Conservation (phyloP, 306 rosid genomes). For the Nissolia schottii region DNA sequence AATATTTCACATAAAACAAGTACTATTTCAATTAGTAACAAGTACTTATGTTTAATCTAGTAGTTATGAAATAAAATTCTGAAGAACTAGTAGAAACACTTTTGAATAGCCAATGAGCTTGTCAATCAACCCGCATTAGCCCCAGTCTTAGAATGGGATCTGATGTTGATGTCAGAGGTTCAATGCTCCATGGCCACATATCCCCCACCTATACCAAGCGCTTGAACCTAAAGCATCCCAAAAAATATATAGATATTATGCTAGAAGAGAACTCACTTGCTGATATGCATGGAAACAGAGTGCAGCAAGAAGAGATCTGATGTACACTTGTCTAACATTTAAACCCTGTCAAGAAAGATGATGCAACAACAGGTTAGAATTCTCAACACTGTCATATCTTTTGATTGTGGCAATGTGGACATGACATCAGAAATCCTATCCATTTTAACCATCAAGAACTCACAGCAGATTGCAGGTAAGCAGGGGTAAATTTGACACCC, state of each 20-base stretch:
- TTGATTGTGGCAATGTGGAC: conserved; percentile 1
- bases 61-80: neutral
- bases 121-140: neutral
- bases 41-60: neutral
- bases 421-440: neutral
- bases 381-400: neutral
- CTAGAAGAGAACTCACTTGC: conserved; percentile 57
- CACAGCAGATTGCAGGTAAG: conserved; percentile 71
- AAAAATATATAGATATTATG: neutral
- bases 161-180: neutral
- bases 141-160: neutral
- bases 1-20: neutral
- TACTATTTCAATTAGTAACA: neutral
- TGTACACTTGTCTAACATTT: conserved; percentile 59
- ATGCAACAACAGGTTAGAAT: conserved; percentile 1
- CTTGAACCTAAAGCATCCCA: conserved; percentile 10
- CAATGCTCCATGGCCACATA: neutral
- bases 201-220: neutral
- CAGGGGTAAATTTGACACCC: conserved; percentile 87
- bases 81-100: neutral
- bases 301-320: conserved; percentile 88
- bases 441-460: conserved; percentile 37
- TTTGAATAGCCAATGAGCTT: neutral
- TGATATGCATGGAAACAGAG: conserved; percentile 98
- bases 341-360: conserved; percentile 61